phyloP scores from a whole-genome alignment of 352 stramenopile species.

The Globisporangium cederbergense region DNA sequence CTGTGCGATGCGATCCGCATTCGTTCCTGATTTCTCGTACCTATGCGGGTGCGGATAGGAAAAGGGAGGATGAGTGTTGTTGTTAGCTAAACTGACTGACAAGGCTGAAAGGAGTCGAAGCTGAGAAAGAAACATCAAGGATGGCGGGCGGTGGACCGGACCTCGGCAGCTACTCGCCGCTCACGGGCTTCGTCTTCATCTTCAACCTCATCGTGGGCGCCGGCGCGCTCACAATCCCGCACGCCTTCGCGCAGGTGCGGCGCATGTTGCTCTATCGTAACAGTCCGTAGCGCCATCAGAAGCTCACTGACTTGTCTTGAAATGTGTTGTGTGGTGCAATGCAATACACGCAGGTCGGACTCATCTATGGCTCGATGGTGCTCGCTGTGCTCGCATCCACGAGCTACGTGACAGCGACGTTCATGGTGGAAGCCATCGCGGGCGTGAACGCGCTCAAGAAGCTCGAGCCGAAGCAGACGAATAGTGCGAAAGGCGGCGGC shows the following conservation, averaged over 20 bases:
- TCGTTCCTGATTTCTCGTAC: slow-evolving; percentile 3
- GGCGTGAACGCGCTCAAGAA: slow-evolving; percentile 76
- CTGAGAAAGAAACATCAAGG: background rate
- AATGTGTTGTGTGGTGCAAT: background rate
- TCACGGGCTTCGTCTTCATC: slow-evolving; percentile 90
- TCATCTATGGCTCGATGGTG: slow-evolving; percentile 70
- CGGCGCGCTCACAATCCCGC: slow-evolving; percentile 82
- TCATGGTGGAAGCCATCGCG: slow-evolving; percentile 83
- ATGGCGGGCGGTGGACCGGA: slow-evolving; percentile 51
- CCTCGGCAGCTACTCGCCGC: slow-evolving; percentile 76
- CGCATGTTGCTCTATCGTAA: background rate
- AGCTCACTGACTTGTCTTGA: background rate
- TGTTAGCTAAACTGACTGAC: background rate
- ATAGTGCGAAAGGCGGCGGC: slow-evolving; percentile 4
- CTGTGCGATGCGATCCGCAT: background rate
- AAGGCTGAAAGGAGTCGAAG: background rate
- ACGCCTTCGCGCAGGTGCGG: slow-evolving; percentile 75
- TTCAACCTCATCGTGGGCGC: slow-evolving; percentile 89
- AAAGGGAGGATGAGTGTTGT: background rate
- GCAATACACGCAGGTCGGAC: slow-evolving; percentile 37
- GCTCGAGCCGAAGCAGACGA: slow-evolving; percentile 14
- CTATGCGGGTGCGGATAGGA: background rate
- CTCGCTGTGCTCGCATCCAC: slow-evolving; percentile 56
- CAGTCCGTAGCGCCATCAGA: background rate
- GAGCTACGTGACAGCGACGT: slow-evolving; percentile 83